Conservation (phyloP, 106 monocot genomes). For the Platanthera guangdongensis region DNA sequence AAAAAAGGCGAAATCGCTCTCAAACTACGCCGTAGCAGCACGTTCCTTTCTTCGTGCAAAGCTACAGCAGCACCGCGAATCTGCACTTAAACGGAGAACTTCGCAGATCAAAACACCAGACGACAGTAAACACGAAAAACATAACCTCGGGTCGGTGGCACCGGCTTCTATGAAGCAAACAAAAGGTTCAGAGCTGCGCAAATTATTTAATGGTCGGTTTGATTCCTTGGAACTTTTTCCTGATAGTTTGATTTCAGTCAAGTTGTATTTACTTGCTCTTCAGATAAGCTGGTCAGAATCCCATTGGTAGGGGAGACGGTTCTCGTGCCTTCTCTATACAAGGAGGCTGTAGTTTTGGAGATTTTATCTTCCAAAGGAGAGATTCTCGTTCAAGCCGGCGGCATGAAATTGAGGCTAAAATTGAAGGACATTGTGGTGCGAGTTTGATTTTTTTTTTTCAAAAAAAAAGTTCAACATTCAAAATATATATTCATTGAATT, state of each 20-base stretch:
- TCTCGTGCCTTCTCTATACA: constrained; percentile 41
- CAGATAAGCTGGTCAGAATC: constrained; percentile 28
- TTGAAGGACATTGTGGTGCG: constrained; percentile 25
- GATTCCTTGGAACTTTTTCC: background rate
- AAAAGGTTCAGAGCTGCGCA: background rate
- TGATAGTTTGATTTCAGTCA: background rate
- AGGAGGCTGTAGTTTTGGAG: constrained; percentile 51
- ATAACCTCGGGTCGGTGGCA: constrained; percentile 6
- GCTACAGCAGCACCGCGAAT: constrained; percentile 43
- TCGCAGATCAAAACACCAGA: constrained; percentile 2
- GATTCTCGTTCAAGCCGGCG: constrained; percentile 52
- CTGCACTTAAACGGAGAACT: constrained; percentile 9
- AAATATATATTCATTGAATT: too few relatives aligned
- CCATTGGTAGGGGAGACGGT: constrained; percentile 54
- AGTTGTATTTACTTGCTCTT: background rate
- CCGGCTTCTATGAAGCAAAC: constrained; percentile 11
- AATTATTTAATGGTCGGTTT: constrained; percentile 6
- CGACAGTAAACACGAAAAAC: background rate
- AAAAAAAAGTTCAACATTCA: too few relatives aligned
- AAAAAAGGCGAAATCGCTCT: constrained; percentile 41
- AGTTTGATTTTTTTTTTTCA: background rate
- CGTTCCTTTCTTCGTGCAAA: constrained; percentile 53
- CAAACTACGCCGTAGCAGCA: constrained; percentile 32
- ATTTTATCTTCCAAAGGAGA: constrained; percentile 56
- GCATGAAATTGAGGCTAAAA: constrained; percentile 60